Percentiles rank a stretch among this genome's conserved stretches.
Conservation (phyloP, 805 yeast species). For the Huiozyma naganishii region DNA sequence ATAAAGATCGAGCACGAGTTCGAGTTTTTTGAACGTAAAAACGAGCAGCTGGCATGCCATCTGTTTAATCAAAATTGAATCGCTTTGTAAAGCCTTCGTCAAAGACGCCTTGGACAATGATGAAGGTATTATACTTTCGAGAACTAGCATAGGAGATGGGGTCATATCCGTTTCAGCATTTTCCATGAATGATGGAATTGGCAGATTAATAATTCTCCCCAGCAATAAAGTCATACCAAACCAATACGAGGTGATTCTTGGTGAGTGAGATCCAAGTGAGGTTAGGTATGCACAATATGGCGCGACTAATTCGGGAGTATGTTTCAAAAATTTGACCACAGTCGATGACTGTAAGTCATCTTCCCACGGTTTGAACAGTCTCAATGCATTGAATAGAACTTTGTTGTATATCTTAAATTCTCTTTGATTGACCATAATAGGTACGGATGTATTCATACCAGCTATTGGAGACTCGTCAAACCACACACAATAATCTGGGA, state of each 20-base stretch:
- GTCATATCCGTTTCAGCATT: constrained; percentile 18
- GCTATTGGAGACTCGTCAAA: constrained; percentile 24
- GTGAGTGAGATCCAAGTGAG: constrained; percentile 65
- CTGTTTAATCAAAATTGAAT: constrained; percentile 45
- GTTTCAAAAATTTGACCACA: constrained; percentile 37
- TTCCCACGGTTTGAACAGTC: constrained; percentile 72
- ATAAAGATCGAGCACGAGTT: constrained; percentile 30
- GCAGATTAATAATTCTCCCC: constrained; percentile 46
- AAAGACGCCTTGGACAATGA: constrained; percentile 50
- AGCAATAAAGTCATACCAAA: constrained; percentile 58
- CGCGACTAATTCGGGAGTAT: constrained; percentile 60
- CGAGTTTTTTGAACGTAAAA: constrained; percentile 44
- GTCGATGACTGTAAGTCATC: constrained; percentile 52
- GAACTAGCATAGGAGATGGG: constrained; percentile 31
- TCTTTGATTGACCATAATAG: constrained; percentile 38
- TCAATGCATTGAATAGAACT: constrained; percentile 49
- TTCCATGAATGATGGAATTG: constrained; percentile 36
- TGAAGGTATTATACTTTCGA: constrained; percentile 54
- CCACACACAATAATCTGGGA: constrained; percentile 44
- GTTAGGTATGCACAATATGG: constrained; percentile 53
- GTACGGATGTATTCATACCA: constrained; percentile 30
- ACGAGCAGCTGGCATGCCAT: constrained; percentile 50
- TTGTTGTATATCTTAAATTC: constrained; percentile 57
- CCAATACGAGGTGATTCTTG: constrained; percentile 74
- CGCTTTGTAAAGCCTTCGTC: constrained; percentile 45